Percentiles rank a stretch among this genome's conserved stretches.
phyloP scores from a whole-genome alignment of 305 asterid genomes.

The Fraxinus sp. region DNA sequence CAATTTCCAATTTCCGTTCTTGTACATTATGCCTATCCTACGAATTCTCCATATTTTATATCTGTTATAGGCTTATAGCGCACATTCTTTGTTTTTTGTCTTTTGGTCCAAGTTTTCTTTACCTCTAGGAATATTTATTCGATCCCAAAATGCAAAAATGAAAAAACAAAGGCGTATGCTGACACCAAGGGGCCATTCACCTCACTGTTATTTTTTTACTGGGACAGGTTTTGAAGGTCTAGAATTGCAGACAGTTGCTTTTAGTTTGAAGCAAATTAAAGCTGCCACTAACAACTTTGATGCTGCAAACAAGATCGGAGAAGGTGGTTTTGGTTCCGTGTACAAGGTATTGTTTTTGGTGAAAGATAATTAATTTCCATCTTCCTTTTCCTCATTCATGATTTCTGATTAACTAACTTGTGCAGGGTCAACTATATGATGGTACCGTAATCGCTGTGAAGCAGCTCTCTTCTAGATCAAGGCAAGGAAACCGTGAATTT shows the following conservation, averaged over 20 bases:
- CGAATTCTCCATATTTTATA: not conserved
- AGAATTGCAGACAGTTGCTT: slow-evolving; percentile 69
- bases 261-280: slow-evolving; percentile 75
- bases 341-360: slow-evolving; percentile 58
- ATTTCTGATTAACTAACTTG: slow-evolving; percentile 25
- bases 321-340: slow-evolving; percentile 97
- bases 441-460: slow-evolving; percentile 89
- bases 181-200: not conserved
- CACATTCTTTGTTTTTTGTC: not conserved
- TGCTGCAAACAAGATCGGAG: slow-evolving; percentile 73
- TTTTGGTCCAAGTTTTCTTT: slow-evolving; percentile 21
- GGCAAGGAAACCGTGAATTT: slow-evolving; percentile 88
- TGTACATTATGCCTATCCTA: not conserved
- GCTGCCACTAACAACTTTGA: slow-evolving; percentile 81
- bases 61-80: not conserved
- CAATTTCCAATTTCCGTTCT: not conserved
- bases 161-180: not conserved
- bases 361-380: not conserved
- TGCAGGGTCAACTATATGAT: slow-evolving; percentile 70
- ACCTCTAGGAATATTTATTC: slow-evolving; percentile 31
- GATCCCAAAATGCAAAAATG: slow-evolving; percentile 31
- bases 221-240: slow-evolving; percentile 64
- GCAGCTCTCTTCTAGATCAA: slow-evolving; percentile 82
- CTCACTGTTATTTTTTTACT: not conserved
- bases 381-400: not conserved